Conservation (phyloP, 2,329 filamentous ascomycete genomes). For the Claviceps pazoutovae region DNA sequence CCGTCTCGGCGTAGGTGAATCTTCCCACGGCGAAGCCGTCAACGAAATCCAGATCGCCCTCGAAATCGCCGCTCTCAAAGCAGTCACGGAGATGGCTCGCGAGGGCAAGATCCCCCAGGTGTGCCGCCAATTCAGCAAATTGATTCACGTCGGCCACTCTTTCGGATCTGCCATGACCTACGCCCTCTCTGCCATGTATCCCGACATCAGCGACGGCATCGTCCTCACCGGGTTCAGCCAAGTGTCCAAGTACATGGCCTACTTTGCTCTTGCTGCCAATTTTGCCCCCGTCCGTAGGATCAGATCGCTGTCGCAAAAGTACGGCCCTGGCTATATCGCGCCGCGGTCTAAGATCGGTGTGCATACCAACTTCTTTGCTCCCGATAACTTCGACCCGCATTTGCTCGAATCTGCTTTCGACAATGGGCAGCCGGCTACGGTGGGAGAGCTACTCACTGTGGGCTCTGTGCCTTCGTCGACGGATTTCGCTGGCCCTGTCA, state of each 20-base stretch:
- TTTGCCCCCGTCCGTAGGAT: conserved; percentile 28
- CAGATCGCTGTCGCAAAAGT: conserved; percentile 13
- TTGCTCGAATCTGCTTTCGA: conserved; percentile 31
- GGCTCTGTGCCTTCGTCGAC: conserved; percentile 22
- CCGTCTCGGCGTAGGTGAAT: conserved; percentile 46
- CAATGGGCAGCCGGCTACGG: conserved; percentile 40
- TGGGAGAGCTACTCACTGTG: conserved; percentile 46
- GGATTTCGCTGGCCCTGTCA: conserved; percentile 37
- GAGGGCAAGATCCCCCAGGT: conserved; percentile 29
- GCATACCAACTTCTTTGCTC: conserved; percentile 38
- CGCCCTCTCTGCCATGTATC: conserved; percentile 36
- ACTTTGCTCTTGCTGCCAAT: conserved; percentile 31
- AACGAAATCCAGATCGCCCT: conserved; percentile 44
- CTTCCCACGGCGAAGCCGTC: conserved; percentile 43
- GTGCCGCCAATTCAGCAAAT: conserved; percentile 23
- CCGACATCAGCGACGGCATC: conserved; percentile 40
- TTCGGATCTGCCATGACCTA: conserved; percentile 48
- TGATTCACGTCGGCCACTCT: conserved; percentile 49
- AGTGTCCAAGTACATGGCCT: conserved; percentile 27
- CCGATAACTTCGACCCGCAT: conserved; percentile 39
- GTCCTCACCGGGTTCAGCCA: conserved; percentile 47
- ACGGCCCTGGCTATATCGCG: conserved; percentile 39
- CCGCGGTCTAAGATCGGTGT: conserved; percentile 30
- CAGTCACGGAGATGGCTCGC: conserved; percentile 36
- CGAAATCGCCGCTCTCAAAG: conserved; percentile 43